These are phyloP conservation scores for Salvia sclarea DNA, from an alignment of 305 asterid genomes.

Conservation along the genomic window DNA sequence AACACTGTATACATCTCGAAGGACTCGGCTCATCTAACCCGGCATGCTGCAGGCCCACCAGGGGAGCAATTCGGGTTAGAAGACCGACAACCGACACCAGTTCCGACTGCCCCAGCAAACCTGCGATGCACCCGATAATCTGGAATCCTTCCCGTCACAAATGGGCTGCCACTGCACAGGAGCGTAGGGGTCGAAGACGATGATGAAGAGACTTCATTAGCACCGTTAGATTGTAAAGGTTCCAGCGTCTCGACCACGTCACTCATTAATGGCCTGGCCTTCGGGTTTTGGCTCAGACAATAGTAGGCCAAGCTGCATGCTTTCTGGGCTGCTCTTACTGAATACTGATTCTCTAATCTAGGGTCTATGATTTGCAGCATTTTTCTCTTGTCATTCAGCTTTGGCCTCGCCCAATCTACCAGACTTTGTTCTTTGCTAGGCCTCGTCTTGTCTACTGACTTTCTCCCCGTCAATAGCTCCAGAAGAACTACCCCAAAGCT, in stretches of 20 bases:
- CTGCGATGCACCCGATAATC: slow-evolving; percentile 63
- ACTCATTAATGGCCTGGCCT: slow-evolving; percentile 97
- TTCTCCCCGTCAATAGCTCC: slow-evolving; percentile 95
- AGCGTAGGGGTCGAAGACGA: slow-evolving; percentile 50
- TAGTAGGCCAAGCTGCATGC: slow-evolving; percentile 99
- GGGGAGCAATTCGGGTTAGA: slow-evolving; percentile 75
- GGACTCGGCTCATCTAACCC: slow-evolving; percentile 62
- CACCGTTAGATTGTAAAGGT: slow-evolving; percentile 72
- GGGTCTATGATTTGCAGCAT: slow-evolving; percentile 97
- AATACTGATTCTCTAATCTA: slow-evolving; percentile 85
- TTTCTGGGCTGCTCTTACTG: slow-evolving; percentile 93
- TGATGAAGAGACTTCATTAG: slow-evolving; percentile 52
- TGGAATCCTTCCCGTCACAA: slow-evolving; percentile 57
- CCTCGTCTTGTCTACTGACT: slow-evolving; percentile 95
- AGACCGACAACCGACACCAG: slow-evolving; percentile 68
- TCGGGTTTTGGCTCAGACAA: slow-evolving; percentile 96
- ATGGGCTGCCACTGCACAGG: slow-evolving; percentile 57
- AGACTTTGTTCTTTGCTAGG: slow-evolving; percentile 97
- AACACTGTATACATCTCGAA: slow-evolving; percentile 28
- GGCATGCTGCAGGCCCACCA: slow-evolving; percentile 72
- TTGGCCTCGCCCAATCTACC: slow-evolving; percentile 99
- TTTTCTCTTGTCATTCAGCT: slow-evolving; percentile 87
- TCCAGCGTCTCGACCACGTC: slow-evolving; percentile 97
- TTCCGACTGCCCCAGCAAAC: slow-evolving; percentile 56
- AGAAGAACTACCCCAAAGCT: slow-evolving; percentile 99